These are phyloP conservation scores for Sclerotinia nivalis DNA, from an alignment of 2,329 filamentous ascomycete genomes.

Conservation along the genomic window DNA sequence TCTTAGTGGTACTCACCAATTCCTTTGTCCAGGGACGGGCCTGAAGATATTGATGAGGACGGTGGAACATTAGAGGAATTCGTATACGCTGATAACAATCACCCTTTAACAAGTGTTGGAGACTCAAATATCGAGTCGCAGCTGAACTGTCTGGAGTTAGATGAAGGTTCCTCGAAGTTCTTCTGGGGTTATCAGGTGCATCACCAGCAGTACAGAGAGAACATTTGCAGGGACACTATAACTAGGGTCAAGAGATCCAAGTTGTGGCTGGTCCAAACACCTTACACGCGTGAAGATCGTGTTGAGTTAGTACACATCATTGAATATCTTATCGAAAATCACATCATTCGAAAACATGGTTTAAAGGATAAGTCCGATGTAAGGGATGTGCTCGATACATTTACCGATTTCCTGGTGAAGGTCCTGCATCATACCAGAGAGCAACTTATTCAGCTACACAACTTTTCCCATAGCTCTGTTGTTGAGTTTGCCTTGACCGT, in stretches of 20 bases:
- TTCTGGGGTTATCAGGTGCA: constrained; percentile 9
- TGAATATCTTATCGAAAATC: not conserved
- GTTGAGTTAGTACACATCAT: not conserved
- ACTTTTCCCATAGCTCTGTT: not conserved
- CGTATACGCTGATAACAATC: not conserved
- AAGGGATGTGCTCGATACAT: not conserved
- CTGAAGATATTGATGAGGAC: not conserved
- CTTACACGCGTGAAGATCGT: constrained; percentile 9
- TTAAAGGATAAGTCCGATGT: not conserved
- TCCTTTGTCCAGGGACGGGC: not conserved
- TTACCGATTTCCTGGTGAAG: constrained; percentile 12
- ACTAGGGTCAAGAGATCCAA: not conserved
- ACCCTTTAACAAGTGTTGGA: not conserved
- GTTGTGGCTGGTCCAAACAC: not conserved
- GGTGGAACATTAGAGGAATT: not conserved
- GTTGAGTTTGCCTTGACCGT: constrained; percentile 28
- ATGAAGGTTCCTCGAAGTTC: not conserved
- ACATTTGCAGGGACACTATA: not conserved
- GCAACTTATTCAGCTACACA: not conserved
- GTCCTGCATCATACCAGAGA: constrained; percentile 7
- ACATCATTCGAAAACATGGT: constrained; percentile 16
- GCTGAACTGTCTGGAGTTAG: not conserved
- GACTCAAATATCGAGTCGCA: not conserved
- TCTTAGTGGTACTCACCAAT: not conserved
- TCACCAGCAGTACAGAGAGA: not conserved